A percentile compares a stretch with the other conserved stretches of the same genome.
Evolutionary conservation across 148 eudicot species (phyloP).

Genomic region (Camellia granthamiana): DNA sequence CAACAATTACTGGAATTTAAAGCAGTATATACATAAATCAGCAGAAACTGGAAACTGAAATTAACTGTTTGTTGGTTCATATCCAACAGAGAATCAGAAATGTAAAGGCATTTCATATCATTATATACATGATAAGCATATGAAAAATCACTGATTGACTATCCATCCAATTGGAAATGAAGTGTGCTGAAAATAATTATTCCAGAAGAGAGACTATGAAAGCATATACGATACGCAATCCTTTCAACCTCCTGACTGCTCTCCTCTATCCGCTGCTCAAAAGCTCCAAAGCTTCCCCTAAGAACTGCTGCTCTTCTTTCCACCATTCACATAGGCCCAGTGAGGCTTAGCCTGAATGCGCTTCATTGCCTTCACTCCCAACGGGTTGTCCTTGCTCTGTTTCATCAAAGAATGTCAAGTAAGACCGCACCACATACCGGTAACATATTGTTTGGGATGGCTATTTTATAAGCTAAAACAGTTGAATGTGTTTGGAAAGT

Average conservation of each 20-base stretch:
- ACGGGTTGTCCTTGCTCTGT: slow-evolving; percentile 21
- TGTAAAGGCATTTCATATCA: not conserved
- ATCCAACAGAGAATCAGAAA: not conserved
- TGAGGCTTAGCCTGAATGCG: slow-evolving; percentile 14
- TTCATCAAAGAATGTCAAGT: not conserved
- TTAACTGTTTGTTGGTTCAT: not conserved
- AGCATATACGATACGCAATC: not conserved
- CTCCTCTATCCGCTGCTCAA: not conserved
- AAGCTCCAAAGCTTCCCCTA: slow-evolving; percentile 7
- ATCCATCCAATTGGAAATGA: not conserved
- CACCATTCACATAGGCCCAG: not conserved
- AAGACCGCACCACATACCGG: not conserved
- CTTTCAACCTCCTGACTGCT: not conserved
- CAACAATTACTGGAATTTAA: not conserved
- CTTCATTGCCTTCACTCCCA: slow-evolving; percentile 11
- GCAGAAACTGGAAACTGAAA: not conserved
- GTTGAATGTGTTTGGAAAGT: no score
- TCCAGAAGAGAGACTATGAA: not conserved
- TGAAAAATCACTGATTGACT: not conserved
- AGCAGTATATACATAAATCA: slow-evolving; percentile 1
- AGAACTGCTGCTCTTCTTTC: slow-evolving; percentile 6
- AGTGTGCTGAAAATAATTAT: not conserved
- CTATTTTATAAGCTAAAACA: no score
- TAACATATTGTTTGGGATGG: not conserved
- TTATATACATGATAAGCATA: not conserved